These are phyloP conservation scores for Hamamelis virginiana DNA, from an alignment of 164 flowering plant species.

Conservation along the genomic window DNA sequence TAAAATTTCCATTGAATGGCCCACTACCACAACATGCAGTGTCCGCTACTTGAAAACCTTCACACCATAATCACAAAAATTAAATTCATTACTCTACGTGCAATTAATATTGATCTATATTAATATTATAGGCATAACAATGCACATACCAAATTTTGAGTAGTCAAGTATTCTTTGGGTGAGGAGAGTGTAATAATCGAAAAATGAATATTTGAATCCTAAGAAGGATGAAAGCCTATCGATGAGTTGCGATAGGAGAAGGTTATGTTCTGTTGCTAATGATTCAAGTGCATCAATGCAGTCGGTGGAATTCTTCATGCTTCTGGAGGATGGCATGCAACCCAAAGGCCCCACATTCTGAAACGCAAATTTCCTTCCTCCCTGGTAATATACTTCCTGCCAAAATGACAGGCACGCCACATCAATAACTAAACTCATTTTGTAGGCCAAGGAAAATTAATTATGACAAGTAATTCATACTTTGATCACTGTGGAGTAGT, in stretches of 20 bases:
- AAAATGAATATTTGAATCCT: constrained; percentile 11
- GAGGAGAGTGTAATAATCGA: constrained; percentile 9
- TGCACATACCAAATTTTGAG: not conserved
- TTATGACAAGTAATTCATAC: no score
- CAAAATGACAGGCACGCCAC: not conserved
- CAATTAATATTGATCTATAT: no score
- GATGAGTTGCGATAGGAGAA: not conserved
- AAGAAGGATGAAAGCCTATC: not conserved
- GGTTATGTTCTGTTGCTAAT: constrained; percentile 13
- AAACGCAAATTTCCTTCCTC: constrained; percentile 14
- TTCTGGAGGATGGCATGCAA: not conserved
- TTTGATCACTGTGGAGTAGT: constrained; percentile 10
- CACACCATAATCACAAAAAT: not conserved
- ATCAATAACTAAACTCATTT: no score
- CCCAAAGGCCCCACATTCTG: constrained; percentile 10
- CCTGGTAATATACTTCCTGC: constrained; percentile 5
- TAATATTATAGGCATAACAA: no score
- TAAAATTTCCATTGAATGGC: constrained; percentile 12
- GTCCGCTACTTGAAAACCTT: constrained; percentile 30
- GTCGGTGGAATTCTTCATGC: not conserved
- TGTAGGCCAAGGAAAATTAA: no score
- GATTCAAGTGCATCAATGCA: constrained; percentile 1
- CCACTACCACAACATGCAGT: constrained; percentile 35
- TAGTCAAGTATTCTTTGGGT: not conserved
- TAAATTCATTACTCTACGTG: no score